Base-by-base conservation (phyloP, 257 asterid genomes). In the Henckelia pumila region DNA sequence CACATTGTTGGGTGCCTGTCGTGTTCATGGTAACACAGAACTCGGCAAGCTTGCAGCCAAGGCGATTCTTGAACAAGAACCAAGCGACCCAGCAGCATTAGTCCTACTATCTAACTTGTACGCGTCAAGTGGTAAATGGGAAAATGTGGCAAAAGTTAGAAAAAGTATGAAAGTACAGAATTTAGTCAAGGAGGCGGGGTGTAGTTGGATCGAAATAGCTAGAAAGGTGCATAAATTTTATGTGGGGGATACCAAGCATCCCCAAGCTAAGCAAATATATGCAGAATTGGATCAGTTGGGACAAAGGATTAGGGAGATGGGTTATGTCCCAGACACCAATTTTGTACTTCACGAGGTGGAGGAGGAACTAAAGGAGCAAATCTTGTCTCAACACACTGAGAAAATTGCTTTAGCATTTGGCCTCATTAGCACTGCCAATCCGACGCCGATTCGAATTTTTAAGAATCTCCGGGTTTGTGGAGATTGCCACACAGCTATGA, bases 171-270 rank as follows among this genome's bases (percentile, higher is more conserved):
- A 82, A 74, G 86, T 81, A 58, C 78, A 84, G 73, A 86, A 74
- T 61, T 24, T 93, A 85, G 84, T 83, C 56, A 93, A 90, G 81
- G 97, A 93, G 79, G 95, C 96, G 0, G 97, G 99, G 0, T 90
- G 88, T 72, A 93, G 99, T 81, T 93, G 99, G 99, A 82, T 93
- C 11, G 99, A 93, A 78, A 66, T 80, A n/a, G 95, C 69, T 16
- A 82, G 80, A 49, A 79, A 40, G n/a, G 91, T 93, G 33, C 95
- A 93, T 75, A 88, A 80, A 78, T 93, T 93, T 72, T 85, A 88
- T 23, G 99, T 86, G 0, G 99, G 95, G 33, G 97, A 93, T 58
- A 77, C 92, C 0, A 84, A 80, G 29, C 99, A 93, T 77, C 89
- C 97, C 0, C 73, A 68, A 71, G 92, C 97, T 2, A 70, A 24